phyloP scores from a whole-genome alignment of 1,284 basidiomycete species.

The Cutaneotrichosporon dermatis region DNA sequence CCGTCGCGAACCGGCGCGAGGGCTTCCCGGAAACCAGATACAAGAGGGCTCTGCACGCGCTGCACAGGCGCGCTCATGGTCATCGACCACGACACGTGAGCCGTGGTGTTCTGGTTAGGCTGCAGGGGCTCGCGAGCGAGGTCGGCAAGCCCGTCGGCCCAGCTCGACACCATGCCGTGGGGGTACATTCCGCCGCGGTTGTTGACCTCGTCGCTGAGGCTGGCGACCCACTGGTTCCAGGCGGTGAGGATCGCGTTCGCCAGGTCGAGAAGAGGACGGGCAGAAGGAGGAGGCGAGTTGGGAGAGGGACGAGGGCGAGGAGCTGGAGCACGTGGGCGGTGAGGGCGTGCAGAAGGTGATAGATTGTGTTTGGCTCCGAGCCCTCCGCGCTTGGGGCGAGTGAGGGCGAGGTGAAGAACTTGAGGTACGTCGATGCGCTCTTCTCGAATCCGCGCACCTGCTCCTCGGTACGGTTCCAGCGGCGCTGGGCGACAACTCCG shows the following conservation, averaged over 20 bases:
- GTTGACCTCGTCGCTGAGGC: conserved; percentile 40
- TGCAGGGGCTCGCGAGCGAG: conserved; percentile 9
- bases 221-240: conserved; percentile 35
- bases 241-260: conserved; percentile 29
- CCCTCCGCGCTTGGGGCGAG: neutral
- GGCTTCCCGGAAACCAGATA: conserved; percentile 31
- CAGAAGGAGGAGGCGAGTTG: conserved; percentile 13
- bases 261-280: conserved; percentile 30
- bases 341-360: conserved; percentile 32
- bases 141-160: conserved; percentile 34
- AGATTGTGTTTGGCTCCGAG: conserved; percentile 28
- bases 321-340: conserved; percentile 29
- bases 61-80: conserved; percentile 4
- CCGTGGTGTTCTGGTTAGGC: neutral
- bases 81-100: conserved; percentile 16
- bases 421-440: conserved; percentile 39
- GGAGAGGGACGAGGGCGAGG: conserved; percentile 30
- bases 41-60: conserved; percentile 16
- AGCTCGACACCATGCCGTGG: conserved; percentile 27
- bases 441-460: conserved; percentile 28
- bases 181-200: conserved; percentile 42
- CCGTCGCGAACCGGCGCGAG: conserved; percentile 28
- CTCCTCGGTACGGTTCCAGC: conserved; percentile 33
- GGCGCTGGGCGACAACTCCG: conserved; percentile 17
- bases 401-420: conserved; percentile 29